Evolutionary conservation across 306 rosid genomes (phyloP).

Genomic region (Glycyrrhiza uralensis): DNA sequence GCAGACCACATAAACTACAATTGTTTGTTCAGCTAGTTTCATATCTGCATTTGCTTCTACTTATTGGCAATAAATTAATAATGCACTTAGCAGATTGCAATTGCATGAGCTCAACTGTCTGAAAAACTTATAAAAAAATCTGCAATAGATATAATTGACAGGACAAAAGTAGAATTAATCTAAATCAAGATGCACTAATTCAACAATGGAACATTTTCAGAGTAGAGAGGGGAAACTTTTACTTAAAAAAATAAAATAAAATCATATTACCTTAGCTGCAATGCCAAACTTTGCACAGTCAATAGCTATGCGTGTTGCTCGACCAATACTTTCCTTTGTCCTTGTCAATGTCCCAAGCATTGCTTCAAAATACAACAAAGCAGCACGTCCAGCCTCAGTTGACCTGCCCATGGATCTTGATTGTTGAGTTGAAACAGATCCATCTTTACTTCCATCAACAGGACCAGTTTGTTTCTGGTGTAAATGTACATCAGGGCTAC

Average conservation of each 20-base stretch:
- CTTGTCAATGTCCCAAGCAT: conserved; percentile 79
- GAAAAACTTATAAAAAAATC: background rate
- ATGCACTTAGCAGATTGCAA: background rate
- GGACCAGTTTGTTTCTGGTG: conserved; percentile 47
- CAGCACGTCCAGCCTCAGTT: conserved; percentile 60
- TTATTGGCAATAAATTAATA: background rate
- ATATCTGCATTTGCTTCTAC: background rate
- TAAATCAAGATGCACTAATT: background rate
- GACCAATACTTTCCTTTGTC: conserved; percentile 96
- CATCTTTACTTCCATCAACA: conserved; percentile 48
- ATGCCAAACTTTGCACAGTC: conserved; percentile 91
- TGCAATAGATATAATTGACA: background rate
- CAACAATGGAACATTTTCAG: background rate
- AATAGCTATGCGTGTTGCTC: conserved; percentile 88
- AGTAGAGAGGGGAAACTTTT: background rate
- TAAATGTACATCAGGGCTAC: conserved; percentile 75
- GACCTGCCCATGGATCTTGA: conserved; percentile 60
- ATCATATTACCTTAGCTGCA: conserved; percentile 66
- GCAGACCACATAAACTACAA: background rate
- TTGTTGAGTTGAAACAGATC: conserved; percentile 44
- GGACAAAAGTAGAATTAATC: background rate
- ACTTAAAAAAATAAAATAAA: background rate
- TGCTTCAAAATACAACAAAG: conserved; percentile 73
- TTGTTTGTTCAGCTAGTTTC: background rate
- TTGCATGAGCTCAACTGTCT: background rate